Conservation (phyloP, 2,329 filamentous ascomycete genomes). For the Hymenoscyphus fructigenus region DNA sequence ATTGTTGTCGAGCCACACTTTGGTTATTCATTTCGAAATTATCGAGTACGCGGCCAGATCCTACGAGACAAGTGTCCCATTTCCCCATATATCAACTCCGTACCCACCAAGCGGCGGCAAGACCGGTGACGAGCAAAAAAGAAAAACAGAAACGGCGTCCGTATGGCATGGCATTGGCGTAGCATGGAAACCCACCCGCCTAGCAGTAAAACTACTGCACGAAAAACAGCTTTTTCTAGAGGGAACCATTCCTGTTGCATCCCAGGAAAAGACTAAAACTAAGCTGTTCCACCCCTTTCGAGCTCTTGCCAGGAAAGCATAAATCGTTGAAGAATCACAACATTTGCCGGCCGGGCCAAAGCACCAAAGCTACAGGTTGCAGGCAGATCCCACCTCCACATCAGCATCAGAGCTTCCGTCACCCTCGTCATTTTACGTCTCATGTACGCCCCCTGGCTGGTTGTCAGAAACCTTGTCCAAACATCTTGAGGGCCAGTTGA, state of each 20-base stretch:
- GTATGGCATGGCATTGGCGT: slow-evolving; percentile 1
- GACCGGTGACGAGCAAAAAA: background rate
- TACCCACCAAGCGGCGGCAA: background rate
- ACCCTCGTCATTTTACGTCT: slow-evolving; percentile 31
- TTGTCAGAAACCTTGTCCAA: slow-evolving; percentile 34
- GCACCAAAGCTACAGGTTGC: slow-evolving; percentile 21
- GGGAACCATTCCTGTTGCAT: background rate
- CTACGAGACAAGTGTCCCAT: slow-evolving; percentile 1
- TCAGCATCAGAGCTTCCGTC: slow-evolving; percentile 29
- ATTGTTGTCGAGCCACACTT: background rate
- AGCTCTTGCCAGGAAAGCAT: slow-evolving; percentile 18
- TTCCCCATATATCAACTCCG: background rate
- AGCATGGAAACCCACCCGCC: too few species aligned
- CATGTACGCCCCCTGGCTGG: slow-evolving; percentile 29
- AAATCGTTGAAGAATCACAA: slow-evolving; percentile 13
- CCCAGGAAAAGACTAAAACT: slow-evolving; percentile 1
- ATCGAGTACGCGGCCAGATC: background rate
- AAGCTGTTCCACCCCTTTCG: slow-evolving; percentile 17
- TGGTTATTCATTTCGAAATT: background rate
- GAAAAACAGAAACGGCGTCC: background rate
- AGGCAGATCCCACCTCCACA: slow-evolving; percentile 28
- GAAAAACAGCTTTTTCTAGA: slow-evolving; percentile 1
- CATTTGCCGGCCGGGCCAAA: slow-evolving; percentile 27
- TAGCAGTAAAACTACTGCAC: background rate
- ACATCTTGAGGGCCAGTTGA: slow-evolving; percentile 32